These are phyloP conservation scores for Neurospora sp. DNA, from an alignment of 495 filamentous ascomycete genomes.

Conservation along the genomic window DNA sequence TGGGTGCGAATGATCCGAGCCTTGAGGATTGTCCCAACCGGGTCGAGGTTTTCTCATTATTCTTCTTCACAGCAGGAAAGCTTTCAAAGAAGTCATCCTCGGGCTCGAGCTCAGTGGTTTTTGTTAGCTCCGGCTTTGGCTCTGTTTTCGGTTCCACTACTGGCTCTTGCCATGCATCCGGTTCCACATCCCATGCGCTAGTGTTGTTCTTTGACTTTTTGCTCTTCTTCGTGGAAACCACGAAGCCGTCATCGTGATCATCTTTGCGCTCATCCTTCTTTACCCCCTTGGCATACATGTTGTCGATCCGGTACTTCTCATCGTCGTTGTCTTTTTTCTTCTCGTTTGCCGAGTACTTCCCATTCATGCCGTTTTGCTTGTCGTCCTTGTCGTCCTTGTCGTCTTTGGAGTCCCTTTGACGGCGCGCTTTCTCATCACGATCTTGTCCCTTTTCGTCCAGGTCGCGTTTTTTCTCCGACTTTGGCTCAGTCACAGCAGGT, in stretches of 20 bases:
- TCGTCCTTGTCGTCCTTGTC: background rate
- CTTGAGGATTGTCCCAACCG: constrained; percentile 12
- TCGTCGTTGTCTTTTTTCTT: constrained; percentile 8
- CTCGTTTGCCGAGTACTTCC: background rate
- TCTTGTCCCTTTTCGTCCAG: background rate
- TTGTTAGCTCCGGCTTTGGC: constrained; percentile 14
- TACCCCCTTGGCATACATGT: constrained; percentile 3
- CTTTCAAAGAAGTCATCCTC: constrained; percentile 11
- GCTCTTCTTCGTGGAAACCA: constrained; percentile 13
- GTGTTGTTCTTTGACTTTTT: constrained; percentile 33
- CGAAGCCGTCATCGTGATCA: constrained; percentile 24
- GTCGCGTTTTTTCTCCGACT: background rate
- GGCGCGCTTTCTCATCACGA: background rate
- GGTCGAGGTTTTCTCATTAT: constrained; percentile 17
- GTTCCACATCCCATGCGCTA: constrained; percentile 14
- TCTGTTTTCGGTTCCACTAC: constrained; percentile 21
- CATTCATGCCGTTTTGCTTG: background rate
- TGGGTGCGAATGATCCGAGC: background rate
- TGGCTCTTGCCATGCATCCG: constrained; percentile 20
- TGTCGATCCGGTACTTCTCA: constrained; percentile 7
- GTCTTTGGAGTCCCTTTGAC: background rate
- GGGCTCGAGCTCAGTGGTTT: constrained; percentile 3
- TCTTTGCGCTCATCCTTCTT: constrained; percentile 16
- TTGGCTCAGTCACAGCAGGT: background rate
- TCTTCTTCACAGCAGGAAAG: constrained; percentile 14